Evolutionary conservation across 1,284 basidiomycete genomes (phyloP), one percentile per base, ranked within the genome.

Genomic region (Retiboletus flavoniger): DNA sequence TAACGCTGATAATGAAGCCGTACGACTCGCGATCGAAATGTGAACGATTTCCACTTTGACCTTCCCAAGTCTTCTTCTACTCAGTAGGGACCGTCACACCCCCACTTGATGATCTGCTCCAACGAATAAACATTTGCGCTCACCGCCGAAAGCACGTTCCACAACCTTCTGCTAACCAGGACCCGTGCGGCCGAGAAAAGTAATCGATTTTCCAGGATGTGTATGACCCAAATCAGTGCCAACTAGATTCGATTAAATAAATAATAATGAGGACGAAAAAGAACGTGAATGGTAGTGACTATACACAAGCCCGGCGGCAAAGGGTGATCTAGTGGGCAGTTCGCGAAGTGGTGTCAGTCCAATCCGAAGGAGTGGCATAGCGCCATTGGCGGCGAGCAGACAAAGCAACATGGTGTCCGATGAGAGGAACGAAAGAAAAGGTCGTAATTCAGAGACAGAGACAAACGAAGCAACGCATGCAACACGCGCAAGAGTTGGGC

Each of bases 161-260:
- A 14, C 28, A 28, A 44, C 11, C 3, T 1, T 41, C 21, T 21
- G n/a, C 29, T 21, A 17, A 26, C 14, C 11, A 7, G 19, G 40
- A 36, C 14, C 8, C 14, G 10, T 21, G 34, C 26, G 40, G n/a
- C 28, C 19, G 47, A n/a, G n/a, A 51, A 49, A 39, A 40, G 29
- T 29, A 45, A 49, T 54, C 38, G 40, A 60, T 60, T 56, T 50
- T 13, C 40, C 42, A 43, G 39, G 35, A 48, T 32, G 46, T 52
- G 7, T 50, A 53, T 43, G 47, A 54, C 47, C 50, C 51, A 52
- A 49, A 63, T 56, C 63, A 56, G 31, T 55, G 55, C 60, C 57
- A 51, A 47, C 65, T 65, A 69, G 66, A 65, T 68, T 43, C 28
- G 9, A 66, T 68, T 68, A 69, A 58, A 62, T 58, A 68, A 54